Evolutionary conservation across 116 monocot genomes (phyloP).

Genomic region (Posidonia oceanica): DNA sequence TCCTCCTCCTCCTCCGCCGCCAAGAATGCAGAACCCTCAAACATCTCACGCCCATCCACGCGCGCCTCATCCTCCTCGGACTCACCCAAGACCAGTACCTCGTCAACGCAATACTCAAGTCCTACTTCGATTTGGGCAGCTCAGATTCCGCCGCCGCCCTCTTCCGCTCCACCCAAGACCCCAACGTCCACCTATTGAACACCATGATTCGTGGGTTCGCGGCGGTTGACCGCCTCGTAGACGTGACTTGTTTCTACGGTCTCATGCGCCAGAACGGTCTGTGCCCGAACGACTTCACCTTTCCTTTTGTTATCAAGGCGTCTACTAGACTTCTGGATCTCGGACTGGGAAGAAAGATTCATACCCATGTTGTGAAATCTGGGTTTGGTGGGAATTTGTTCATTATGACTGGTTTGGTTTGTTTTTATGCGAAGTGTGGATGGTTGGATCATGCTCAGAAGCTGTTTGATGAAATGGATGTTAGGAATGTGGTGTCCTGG

Average conservation of each 20-base stretch:
- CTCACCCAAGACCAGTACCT: slow-evolving; percentile 31
- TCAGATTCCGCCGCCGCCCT: slow-evolving; percentile 13
- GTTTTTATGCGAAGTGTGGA: slow-evolving; percentile 35
- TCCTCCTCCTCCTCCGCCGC: slow-evolving; percentile 13
- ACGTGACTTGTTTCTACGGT: slow-evolving; percentile 14
- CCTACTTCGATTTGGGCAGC: slow-evolving; percentile 21
- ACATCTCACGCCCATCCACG: slow-evolving; percentile 32
- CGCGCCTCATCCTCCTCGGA: slow-evolving; percentile 35
- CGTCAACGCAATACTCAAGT: slow-evolving; percentile 40
- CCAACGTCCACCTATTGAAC: slow-evolving; percentile 53
- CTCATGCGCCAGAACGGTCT: slow-evolving; percentile 27
- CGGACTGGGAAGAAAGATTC: slow-evolving; percentile 21
- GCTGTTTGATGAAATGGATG: slow-evolving; percentile 30
- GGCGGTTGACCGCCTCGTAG: neutral
- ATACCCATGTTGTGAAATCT: slow-evolving; percentile 39
- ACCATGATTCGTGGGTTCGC: slow-evolving; percentile 27
- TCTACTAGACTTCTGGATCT: slow-evolving; percentile 16
- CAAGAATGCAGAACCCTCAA: slow-evolving; percentile 19
- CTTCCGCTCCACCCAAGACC: slow-evolving; percentile 28
- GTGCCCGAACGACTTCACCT: slow-evolving; percentile 68
- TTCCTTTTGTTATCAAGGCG: slow-evolving; percentile 42
- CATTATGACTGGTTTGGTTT: slow-evolving; percentile 31
- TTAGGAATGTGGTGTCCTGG: slow-evolving; percentile 22
- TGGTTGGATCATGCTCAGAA: slow-evolving; percentile 3
- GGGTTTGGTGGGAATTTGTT: slow-evolving; percentile 35